Evolutionary conservation across 768 basidiomycete genomes (phyloP).

Genomic region (Pleurotus tuber-regium): DNA sequence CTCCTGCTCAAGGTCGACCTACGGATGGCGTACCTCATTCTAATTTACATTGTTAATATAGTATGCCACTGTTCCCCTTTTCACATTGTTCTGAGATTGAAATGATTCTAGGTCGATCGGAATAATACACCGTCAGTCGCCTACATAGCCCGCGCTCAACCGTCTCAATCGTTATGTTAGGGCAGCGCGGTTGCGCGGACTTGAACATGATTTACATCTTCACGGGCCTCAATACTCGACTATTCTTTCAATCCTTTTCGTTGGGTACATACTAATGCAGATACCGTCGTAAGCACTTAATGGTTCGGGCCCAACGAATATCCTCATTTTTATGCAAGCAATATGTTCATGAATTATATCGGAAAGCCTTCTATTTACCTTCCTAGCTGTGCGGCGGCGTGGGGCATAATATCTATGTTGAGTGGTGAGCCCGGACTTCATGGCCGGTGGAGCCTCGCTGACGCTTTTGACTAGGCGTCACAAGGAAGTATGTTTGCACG

Average conservation of each 20-base stretch:
- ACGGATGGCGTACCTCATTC: slow-evolving; percentile 23
- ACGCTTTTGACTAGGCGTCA: slow-evolving; percentile 18
- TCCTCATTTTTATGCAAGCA: slow-evolving; percentile 24
- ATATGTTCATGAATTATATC: slow-evolving; percentile 57
- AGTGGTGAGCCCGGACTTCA: slow-evolving; percentile 27
- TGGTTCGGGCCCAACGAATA: neutral
- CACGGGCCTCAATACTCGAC: slow-evolving; percentile 5
- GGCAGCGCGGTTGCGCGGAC: slow-evolving; percentile 7
- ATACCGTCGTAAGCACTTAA: slow-evolving; percentile 11
- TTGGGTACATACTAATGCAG: slow-evolving; percentile 9
- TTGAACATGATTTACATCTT: slow-evolving; percentile 6
- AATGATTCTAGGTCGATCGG: slow-evolving; percentile 44
- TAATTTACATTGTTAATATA: slow-evolving; percentile 16
- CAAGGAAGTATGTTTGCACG: slow-evolving; percentile 22
- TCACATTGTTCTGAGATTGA: neutral
- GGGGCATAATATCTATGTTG: slow-evolving; percentile 46
- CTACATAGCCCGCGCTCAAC: neutral
- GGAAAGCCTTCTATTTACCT: slow-evolving; percentile 54
- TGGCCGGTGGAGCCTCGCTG: neutral
- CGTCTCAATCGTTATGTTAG: neutral
- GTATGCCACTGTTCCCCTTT: neutral
- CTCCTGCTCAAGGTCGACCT: slow-evolving; percentile 36
- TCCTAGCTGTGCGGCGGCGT: slow-evolving; percentile 48
- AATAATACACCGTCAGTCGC: slow-evolving; percentile 49
- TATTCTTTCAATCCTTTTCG: slow-evolving; percentile 7